These are phyloP conservation scores for Pythium inflatum DNA, from an alignment of 352 stramenopile species.

Conservation along the genomic window DNA sequence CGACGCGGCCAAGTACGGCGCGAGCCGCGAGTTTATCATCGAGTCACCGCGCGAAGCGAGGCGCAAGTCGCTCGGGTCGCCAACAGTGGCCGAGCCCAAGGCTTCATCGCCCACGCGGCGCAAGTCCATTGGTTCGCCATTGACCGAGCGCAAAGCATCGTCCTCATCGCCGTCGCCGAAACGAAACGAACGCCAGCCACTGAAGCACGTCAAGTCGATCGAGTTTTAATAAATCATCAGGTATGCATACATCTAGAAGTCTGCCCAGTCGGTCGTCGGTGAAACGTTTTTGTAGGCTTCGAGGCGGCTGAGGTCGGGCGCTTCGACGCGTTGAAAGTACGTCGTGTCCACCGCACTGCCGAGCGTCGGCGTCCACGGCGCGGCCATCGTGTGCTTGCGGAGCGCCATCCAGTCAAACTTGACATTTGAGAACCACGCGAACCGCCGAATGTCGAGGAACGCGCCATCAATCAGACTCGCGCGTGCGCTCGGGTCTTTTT, in stretches of 20 bases:
- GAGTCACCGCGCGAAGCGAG: slow-evolving; percentile 7
- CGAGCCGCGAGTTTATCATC: slow-evolving; percentile 25
- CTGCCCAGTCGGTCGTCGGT: neutral
- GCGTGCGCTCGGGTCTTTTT: slow-evolving; percentile 78
- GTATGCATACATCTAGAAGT: too few relatives aligned
- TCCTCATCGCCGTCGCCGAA: neutral
- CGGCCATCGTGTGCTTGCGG: neutral
- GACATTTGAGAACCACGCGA: slow-evolving; percentile 79
- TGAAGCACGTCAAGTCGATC: slow-evolving; percentile 26
- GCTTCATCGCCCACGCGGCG: neutral
- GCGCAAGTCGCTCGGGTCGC: slow-evolving; percentile 10
- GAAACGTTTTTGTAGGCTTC: neutral
- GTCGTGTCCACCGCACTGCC: neutral
- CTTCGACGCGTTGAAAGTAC: neutral
- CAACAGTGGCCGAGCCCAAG: slow-evolving; percentile 14
- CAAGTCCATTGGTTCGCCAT: neutral
- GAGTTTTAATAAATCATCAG: too few relatives aligned
- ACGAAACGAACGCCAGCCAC: neutral
- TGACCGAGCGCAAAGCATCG: neutral
- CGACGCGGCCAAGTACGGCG: slow-evolving; percentile 27
- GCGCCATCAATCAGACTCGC: slow-evolving; percentile 76
- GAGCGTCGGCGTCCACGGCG: neutral
- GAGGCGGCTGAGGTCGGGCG: neutral
- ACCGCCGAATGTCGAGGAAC: slow-evolving; percentile 80
- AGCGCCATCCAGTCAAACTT: slow-evolving; percentile 78